Evolutionary conservation across 106 monocot species (phyloP).

Genomic region (Dendrobium nobile): DNA sequence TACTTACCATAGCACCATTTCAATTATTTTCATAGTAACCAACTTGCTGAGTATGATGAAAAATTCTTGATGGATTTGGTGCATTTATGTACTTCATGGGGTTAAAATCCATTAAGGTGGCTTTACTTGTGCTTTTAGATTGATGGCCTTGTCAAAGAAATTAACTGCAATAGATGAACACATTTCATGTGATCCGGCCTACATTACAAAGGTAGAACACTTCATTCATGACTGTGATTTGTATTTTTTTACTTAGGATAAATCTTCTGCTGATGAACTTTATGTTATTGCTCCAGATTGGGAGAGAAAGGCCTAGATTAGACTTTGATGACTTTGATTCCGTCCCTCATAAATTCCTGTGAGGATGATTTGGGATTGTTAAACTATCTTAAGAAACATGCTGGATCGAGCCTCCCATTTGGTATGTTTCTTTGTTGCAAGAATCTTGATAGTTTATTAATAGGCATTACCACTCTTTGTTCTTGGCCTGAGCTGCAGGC

Average conservation of each 20-base stretch:
- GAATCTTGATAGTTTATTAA: no score
- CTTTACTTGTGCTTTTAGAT: slow-evolving; percentile 22
- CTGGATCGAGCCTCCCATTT: no score
- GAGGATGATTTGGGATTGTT: not conserved
- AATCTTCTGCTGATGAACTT: not conserved
- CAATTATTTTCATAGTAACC: no score
- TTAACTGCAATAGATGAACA: slow-evolving; percentile 67
- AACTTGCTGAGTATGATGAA: no score
- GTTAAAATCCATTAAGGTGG: not conserved
- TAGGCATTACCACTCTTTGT: no score
- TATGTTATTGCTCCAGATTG: slow-evolving; percentile 36
- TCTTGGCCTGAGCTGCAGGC: no score
- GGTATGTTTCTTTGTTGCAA: no score
- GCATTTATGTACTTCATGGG: no score
- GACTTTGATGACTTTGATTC: slow-evolving; percentile 89
- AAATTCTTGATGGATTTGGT: no score
- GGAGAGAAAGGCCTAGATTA: slow-evolving; percentile 60
- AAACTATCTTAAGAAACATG: no score
- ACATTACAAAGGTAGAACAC: slow-evolving; percentile 56
- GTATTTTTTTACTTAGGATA: not conserved
- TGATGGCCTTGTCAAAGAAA: slow-evolving; percentile 83
- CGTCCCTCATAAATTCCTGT: slow-evolving; percentile 69
- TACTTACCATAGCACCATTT: no score
- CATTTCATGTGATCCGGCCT: slow-evolving; percentile 78
- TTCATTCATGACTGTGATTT: not conserved